Base-by-base conservation (phyloP, 2,329 filamentous ascomycete genomes). In the Claviceps humidiphila region DNA sequence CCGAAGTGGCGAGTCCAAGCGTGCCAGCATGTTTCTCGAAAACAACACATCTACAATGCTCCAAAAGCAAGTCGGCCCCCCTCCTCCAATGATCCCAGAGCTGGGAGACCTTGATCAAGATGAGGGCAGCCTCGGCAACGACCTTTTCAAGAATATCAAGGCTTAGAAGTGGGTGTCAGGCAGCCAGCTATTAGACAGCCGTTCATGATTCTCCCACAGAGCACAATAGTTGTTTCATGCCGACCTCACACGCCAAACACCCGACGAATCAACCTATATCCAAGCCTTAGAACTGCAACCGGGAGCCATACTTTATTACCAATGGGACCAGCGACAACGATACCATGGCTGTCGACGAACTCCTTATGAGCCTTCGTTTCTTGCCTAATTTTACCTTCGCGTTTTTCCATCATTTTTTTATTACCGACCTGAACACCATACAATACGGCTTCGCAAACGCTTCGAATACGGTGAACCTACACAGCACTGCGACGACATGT, bases 41-140 rank as follows among this genome's bases (percentile, higher is more conserved):
- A 66, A 70, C 24, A 50, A 55, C 43, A 58, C 61, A 47, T 37
- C 30, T 17, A 17, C 24, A 46, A 51, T 62, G 26, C 58, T 64
- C 48, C 59, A 62, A 60, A 72, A 71, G 55, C 64, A 69, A 5
- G 56, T 63, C 39, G 74, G 74, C 11, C 77, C 78, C 8, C 78
- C 78, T 52, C 76, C 78, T 40, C 78, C 78, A 24, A 80, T 76
- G 76, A 81, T 82, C 49, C 78, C 78, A 20, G 78, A 81, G 61
- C 67, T 81, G 49, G 70, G 66, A 59, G 71, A 74, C 48, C 67
- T 80, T 52, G 71, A 78, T 58, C 71, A 74, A 52, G 70, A 77
- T 43, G 69, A 71, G 6, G 70, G 68, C 44, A 68, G 66, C 52
- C 65, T 77, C 37, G 76, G 76, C 49, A 64, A 67, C 54, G 76